Base-by-base conservation (phyloP, 345 rosid genomes). In the Aurinia saxatilis region DNA sequence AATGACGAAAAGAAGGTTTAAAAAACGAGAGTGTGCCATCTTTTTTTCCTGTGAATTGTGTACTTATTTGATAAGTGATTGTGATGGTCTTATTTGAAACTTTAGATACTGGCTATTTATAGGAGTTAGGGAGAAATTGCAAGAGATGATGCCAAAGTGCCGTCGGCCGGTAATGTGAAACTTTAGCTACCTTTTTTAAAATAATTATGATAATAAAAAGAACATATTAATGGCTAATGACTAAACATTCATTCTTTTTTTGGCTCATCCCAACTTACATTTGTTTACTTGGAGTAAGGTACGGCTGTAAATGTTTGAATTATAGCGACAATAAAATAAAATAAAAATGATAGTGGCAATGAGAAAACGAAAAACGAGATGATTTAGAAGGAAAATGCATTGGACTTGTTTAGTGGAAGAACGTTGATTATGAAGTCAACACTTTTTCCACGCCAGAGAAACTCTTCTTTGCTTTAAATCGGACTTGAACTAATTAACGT, bases 401-500 rank as follows among this genome's bases (percentile, higher is more conserved):
- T 35, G 56, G 34, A 60, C 60, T 60, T 60, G 54, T 60, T 41
- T 50, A 59, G 70, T 55, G 70, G 71, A 66, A 47, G 12, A 15
- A 12, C 5, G n/a, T n/a, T n/a, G n/a, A n/a, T n/a, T n/a, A n/a
- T n/a, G n/a, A 46, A 2, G 56, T 56, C 49, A 56, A 66, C 34
- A 18, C 29, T 2, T 42, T 54, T 44, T 34, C 7, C 7, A 14
- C 1, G 59, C 40, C 37, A 65, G 19, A 38, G 3, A 47, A 21
- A 48, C 50, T 27, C 21, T 55, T 54, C 10, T 23, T 10, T 12
- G 21, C 53, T 59, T 42, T 15, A 23, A 6, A 41, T 67, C 52
- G 66, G 13, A 59, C 39, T 60, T 59, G 66, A 68, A 50, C 67
- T 68, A 60, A 60, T 60, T 69, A 42, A 60, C 56, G 67, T 69